Evolutionary conservation across 2,329 filamentous ascomycete genomes (phyloP).

Genomic region (Capronia coronata): DNA sequence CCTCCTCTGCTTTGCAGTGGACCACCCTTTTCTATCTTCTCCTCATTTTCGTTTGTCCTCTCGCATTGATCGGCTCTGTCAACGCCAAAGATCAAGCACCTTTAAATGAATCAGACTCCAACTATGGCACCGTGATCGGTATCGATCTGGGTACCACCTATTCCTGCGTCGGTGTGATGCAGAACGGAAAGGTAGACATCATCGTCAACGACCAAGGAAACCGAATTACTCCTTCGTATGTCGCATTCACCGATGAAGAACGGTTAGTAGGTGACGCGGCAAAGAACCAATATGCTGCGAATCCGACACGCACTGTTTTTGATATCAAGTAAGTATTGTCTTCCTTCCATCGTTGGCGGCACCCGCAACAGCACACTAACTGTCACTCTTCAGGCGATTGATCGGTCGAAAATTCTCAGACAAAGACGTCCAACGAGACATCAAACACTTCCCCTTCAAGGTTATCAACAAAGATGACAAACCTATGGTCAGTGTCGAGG

Average conservation of each 20-base stretch:
- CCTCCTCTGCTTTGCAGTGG: constrained; percentile 57
- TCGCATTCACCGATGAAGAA: constrained; percentile 95
- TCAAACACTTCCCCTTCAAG: constrained; percentile 99
- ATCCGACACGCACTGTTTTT: constrained; percentile 69
- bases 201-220: constrained; percentile 95
- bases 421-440: constrained; percentile 82
- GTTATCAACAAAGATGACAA: constrained; percentile 84
- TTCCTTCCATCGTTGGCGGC: background rate
- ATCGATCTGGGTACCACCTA: constrained; percentile 91
- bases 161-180: constrained; percentile 89
- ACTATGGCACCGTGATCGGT: constrained; percentile 85
- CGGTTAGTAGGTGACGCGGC: constrained; percentile 94
- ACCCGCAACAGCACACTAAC: background rate
- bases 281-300: constrained; percentile 86
- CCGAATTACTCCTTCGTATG: constrained; percentile 91
- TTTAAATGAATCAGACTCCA: constrained; percentile 49
- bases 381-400: constrained; percentile 55
- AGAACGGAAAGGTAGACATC: constrained; percentile 91
- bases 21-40: constrained; percentile 86
- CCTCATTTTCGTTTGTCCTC: constrained; percentile 75
- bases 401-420: constrained; percentile 79
- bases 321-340: constrained; percentile 70
- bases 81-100: constrained; percentile 65
- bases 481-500: constrained; percentile 68
- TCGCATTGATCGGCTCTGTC: constrained; percentile 72